Evolutionary conservation across 306 rosid species (phyloP).

Genomic region (Sesbania bispinosa): DNA sequence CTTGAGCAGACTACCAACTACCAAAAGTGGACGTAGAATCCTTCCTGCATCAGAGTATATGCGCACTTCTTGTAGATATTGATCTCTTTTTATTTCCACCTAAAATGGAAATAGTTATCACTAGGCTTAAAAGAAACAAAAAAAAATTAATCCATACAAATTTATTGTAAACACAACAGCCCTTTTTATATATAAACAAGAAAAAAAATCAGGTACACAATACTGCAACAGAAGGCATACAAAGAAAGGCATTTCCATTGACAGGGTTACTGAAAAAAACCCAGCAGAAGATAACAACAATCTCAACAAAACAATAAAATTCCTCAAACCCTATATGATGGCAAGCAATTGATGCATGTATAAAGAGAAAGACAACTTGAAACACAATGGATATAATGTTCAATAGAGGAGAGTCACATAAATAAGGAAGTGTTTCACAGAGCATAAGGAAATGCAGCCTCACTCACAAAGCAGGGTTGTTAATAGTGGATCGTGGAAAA

Average conservation of each 20-base stretch:
- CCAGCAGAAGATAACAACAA: not conserved
- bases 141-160: not conserved
- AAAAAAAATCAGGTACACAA: not conserved
- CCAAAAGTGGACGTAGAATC: constrained; percentile 89
- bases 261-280: not conserved
- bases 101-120: constrained; percentile 29
- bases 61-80: constrained; percentile 64
- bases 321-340: not conserved
- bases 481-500: no score
- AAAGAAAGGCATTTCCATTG: not conserved
- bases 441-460: not conserved
- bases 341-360: constrained; percentile 4
- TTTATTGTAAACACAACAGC: not conserved
- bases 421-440: not conserved
- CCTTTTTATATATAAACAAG: not conserved
- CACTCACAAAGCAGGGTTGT: not conserved
- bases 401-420: not conserved
- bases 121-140: not conserved
- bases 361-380: not conserved
- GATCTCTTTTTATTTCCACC: constrained; percentile 93
- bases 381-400: not conserved
- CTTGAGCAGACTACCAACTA: constrained; percentile 66
- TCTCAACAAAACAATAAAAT: not conserved
- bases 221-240: not conserved
- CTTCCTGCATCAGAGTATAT: constrained; percentile 93